Base-by-base conservation (phyloP, 805 yeast genomes). In the Saturnispora sekii region DNA sequence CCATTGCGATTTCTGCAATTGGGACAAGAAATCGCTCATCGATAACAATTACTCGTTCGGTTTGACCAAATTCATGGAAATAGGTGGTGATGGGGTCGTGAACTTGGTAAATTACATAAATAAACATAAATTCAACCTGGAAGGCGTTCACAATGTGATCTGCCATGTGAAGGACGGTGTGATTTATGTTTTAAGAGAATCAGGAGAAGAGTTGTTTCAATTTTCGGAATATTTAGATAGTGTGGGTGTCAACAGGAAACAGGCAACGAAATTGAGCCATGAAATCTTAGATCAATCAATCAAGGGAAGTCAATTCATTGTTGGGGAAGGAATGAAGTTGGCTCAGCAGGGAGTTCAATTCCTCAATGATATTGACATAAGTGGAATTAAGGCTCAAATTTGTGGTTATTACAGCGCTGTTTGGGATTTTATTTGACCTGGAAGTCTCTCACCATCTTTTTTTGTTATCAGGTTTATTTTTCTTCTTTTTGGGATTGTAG, bases 1-100 rank as follows among this genome's bases (percentile, higher is more conserved):
- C 8, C 33, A 38, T 38, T n/a, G 12, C 12, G 41, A 38, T 10
- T 38, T 38, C 32, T 38, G 41, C 18, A 15, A 18, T 14, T 38
- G 41, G 41, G 34, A 38, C 18, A 38, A 29, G 21, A 30, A 12
- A 6, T n/a, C 26, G 5, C 18, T 38, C 9, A 9, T 14, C 6
- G 11, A 15, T 4, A 10, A 14, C 10, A 29, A 10, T n/a, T n/a
- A 21, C 12, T 11, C 16, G 4, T 12, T 17, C 6, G 10, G 14
- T 10, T 8, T 38, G n/a, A 11, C 38, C 5, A 26, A 16, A 10
- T 35, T 16, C 10, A 11, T 18, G 12, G 38, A 16, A 35, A 18
- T 18, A 4, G 29, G 38, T 9, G 38, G 38, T 10, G 29, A 35
- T 12, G 29, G 29, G 7, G 18, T 35, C 7, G 16, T 10, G n/a